Conservation (phyloP, 352 stramenopile species). For the Phytophthora cajani region DNA sequence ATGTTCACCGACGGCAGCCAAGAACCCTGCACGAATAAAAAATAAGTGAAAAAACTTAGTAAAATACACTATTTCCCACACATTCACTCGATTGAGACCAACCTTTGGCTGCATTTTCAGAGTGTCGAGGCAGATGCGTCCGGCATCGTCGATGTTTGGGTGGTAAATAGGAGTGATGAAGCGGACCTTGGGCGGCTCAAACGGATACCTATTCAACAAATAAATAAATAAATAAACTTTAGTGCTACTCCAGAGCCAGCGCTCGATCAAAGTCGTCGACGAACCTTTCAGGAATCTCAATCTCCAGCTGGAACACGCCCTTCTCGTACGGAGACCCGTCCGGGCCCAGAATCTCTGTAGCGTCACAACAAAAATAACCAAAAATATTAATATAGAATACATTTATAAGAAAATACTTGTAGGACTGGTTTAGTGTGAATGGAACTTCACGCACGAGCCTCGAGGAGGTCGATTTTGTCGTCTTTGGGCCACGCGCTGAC, state of each 20-base stretch:
- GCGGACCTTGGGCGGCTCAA: slow-evolving; percentile 82
- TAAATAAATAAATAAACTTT: neutral
- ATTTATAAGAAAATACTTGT: slow-evolving; percentile 1
- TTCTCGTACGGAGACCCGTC: slow-evolving; percentile 87
- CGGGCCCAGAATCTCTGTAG: slow-evolving; percentile 77
- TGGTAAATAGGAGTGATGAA: slow-evolving; percentile 87
- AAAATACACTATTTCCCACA: neutral
- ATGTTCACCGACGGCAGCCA: slow-evolving; percentile 94
- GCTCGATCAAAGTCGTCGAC: neutral
- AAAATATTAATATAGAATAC: neutral
- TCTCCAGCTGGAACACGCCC: slow-evolving; percentile 74
- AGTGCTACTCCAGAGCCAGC: neutral
- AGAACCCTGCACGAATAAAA: slow-evolving; percentile 59
- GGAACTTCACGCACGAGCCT: slow-evolving; percentile 65
- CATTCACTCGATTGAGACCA: slow-evolving; percentile 7
- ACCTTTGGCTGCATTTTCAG: slow-evolving; percentile 92
- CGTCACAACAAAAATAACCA: neutral
- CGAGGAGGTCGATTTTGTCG: slow-evolving; percentile 73
- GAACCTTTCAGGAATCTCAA: slow-evolving; percentile 70
- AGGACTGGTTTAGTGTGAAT: neutral
- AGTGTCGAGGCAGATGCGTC: slow-evolving; percentile 91
- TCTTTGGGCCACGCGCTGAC: slow-evolving; percentile 82
- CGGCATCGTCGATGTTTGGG: slow-evolving; percentile 86
- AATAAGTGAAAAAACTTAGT: neutral
- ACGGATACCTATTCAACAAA: slow-evolving; percentile 67